Evolutionary conservation across 1,284 basidiomycete species (phyloP).

Genomic region (Leccinum ponderosum): DNA sequence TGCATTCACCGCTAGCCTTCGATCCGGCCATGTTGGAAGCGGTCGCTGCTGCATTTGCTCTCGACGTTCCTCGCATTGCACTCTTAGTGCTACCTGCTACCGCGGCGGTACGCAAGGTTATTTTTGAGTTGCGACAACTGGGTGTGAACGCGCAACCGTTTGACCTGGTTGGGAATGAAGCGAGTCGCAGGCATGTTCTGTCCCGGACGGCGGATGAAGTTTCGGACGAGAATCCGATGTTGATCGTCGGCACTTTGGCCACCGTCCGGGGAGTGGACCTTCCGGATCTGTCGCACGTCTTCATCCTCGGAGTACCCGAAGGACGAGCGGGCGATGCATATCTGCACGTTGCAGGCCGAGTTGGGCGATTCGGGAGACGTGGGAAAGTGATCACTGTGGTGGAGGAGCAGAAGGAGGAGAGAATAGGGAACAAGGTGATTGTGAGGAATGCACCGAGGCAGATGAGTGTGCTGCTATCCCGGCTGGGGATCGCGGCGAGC

Average conservation of each 20-base stretch:
- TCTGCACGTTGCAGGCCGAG: conserved; percentile 72
- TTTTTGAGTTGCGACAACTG: conserved; percentile 61
- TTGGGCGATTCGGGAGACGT: conserved; percentile 65
- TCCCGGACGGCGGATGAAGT: conserved; percentile 31
- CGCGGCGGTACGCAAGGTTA: conserved; percentile 56
- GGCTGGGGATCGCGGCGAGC: conserved; percentile 39
- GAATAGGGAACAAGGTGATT: conserved; percentile 28
- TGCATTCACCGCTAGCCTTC: conserved; percentile 49
- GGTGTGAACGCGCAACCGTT: conserved; percentile 68
- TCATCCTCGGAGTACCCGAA: conserved; percentile 63
- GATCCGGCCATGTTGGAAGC: conserved; percentile 61
- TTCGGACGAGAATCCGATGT: conserved; percentile 50
- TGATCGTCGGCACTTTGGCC: conserved; percentile 68
- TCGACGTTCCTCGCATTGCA: conserved; percentile 68
- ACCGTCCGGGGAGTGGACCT: conserved; percentile 73
- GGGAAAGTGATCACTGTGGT: conserved; percentile 67
- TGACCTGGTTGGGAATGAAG: conserved; percentile 47
- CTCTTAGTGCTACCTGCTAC: conserved; percentile 65
- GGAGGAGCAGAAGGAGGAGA: conserved; percentile 36
- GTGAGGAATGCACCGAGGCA: conserved; percentile 41
- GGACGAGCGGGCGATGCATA: conserved; percentile 58
- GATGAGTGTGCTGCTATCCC: conserved; percentile 49
- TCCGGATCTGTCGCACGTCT: conserved; percentile 70
- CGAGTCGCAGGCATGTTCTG: conserved; percentile 45
- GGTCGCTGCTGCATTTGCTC: conserved; percentile 65